Percentiles rank a stretch among this genome's conserved stretches.
These are phyloP conservation scores for Pichia sp. DNA, from an alignment of 1,139 yeast genomes.

Conservation along the genomic window DNA sequence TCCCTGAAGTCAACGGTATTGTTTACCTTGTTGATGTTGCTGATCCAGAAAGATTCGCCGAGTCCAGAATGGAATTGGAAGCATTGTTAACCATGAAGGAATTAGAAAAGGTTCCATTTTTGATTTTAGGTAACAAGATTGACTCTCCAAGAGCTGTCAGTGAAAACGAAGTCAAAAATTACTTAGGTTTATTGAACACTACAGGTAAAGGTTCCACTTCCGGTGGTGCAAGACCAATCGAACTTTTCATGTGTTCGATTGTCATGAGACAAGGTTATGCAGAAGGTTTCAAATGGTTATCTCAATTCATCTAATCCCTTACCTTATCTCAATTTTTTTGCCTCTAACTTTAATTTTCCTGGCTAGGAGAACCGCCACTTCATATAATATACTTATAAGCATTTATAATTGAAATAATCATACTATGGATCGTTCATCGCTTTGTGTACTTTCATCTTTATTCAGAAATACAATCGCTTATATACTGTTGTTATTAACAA, in stretches of 20 bases:
- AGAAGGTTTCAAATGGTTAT: constrained; percentile 93
- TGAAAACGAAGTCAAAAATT: constrained; percentile 89
- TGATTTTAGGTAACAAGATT: constrained; percentile 92
- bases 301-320: constrained; percentile 65
- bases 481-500: too few relatives aligned
- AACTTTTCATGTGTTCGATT: constrained; percentile 94
- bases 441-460: too few relatives aligned
- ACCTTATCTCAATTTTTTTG: background rate
- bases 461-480: too few relatives aligned
- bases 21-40: constrained; percentile 97
- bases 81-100: constrained; percentile 90
- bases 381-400: background rate
- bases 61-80: constrained; percentile 90
- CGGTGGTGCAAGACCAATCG: constrained; percentile 84
- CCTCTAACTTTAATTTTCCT: background rate
- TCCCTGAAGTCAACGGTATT: constrained; percentile 98
- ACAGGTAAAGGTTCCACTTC: constrained; percentile 78
- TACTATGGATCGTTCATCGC: too few relatives aligned
- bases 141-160: constrained; percentile 92
- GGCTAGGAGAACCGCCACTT: background rate
- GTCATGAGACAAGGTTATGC: constrained; percentile 96
- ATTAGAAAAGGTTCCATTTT: constrained; percentile 80
- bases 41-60: constrained; percentile 90
- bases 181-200: constrained; percentile 79
- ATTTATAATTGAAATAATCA: background rate